Conservation (phyloP, 176 grass and related monocot species). For the Miscanthus lutarioriparius region DNA sequence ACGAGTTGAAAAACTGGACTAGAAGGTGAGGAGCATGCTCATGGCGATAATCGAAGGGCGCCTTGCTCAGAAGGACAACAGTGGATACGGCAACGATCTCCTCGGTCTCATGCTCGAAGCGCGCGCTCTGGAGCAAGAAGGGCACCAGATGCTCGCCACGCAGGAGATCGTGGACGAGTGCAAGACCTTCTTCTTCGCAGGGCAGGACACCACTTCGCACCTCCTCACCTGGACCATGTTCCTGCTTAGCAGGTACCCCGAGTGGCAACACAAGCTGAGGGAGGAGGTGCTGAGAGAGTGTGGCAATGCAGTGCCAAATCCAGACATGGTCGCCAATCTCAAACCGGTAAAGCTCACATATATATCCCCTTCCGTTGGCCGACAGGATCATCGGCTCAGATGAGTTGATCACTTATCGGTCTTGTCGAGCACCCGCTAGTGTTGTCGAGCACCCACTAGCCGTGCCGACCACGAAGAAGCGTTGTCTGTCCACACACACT, state of each 20-base stretch:
- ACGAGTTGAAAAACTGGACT: background rate
- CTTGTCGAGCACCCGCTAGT: too few relatives aligned
- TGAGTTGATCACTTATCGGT: too few relatives aligned
- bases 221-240: constrained; percentile 45
- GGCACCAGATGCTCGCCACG: background rate
- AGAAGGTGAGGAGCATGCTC: constrained; percentile 13
- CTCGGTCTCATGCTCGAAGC: constrained; percentile 31
- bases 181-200: constrained; percentile 47
- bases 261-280: constrained; percentile 46
- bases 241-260: constrained; percentile 25
- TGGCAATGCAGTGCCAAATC: background rate
- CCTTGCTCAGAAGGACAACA: background rate
- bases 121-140: background rate
- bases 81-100: constrained; percentile 10
- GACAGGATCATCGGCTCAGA: too few relatives aligned
- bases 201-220: constrained; percentile 43
- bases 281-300: constrained; percentile 30
- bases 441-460: too few relatives aligned
- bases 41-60: background rate
- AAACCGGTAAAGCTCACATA: background rate
- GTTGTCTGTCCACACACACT: too few relatives aligned
- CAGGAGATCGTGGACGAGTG: constrained; percentile 39
- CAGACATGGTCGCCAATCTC: constrained; percentile 16
- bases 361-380: too few relatives aligned
- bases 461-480: too few relatives aligned